Conservation (phyloP, 805 yeast genomes). For the Kluyveromyces aestuarii region DNA sequence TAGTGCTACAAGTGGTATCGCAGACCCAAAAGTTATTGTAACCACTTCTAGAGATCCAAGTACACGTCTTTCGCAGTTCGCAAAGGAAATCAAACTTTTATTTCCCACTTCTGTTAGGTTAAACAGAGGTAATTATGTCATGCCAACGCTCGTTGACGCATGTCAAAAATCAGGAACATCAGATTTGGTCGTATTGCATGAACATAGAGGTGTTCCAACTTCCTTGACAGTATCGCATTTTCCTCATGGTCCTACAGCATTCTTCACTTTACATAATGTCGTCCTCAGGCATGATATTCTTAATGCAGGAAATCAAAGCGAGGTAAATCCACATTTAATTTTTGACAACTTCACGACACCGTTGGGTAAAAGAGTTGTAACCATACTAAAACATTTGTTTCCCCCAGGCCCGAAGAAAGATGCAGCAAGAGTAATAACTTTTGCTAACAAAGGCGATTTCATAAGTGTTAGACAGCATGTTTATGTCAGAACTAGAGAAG, state of each 20-base stretch:
- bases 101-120: constrained; percentile 85
- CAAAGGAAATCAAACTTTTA: constrained; percentile 82
- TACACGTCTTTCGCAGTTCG: constrained; percentile 76
- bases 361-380: constrained; percentile 74
- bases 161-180: constrained; percentile 75
- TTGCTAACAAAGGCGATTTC: constrained; percentile 83
- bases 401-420: constrained; percentile 96
- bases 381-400: constrained; percentile 76
- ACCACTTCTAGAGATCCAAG: constrained; percentile 93
- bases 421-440: constrained; percentile 84
- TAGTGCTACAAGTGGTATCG: constrained; percentile 73
- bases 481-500: constrained; percentile 79
- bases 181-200: constrained; percentile 81
- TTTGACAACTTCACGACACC: constrained; percentile 81
- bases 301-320: constrained; percentile 79
- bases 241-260: constrained; percentile 97
- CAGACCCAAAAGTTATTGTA: constrained; percentile 83
- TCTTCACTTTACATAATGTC: constrained; percentile 90
- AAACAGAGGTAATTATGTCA: constrained; percentile 87
- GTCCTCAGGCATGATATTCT: constrained; percentile 87
- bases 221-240: constrained; percentile 87
- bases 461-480: constrained; percentile 94
- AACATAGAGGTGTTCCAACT: constrained; percentile 97
- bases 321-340: constrained; percentile 87
- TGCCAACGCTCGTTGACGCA: constrained; percentile 76